Evolutionary conservation across 768 basidiomycete genomes (phyloP).

Genomic region (Phanerodontia chrysosporium): DNA sequence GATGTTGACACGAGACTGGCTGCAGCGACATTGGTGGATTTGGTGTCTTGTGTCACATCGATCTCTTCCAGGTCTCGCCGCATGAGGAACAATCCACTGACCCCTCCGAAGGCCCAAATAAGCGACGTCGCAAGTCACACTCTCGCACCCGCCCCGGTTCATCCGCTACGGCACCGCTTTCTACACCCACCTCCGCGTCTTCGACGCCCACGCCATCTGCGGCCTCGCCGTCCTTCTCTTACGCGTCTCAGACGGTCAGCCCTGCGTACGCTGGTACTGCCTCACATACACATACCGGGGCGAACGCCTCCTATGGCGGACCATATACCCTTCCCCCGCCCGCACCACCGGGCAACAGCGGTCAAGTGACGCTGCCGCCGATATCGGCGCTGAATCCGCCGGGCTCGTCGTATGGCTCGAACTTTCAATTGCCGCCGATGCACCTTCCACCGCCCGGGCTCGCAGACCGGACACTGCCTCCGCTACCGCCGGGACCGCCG

Average conservation of each 20-base stretch:
- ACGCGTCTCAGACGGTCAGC: background rate
- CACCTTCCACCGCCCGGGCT: background rate
- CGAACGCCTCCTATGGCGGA: background rate
- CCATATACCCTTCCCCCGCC: background rate
- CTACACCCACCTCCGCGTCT: slow-evolving; percentile 7
- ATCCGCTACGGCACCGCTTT: background rate
- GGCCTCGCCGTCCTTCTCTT: background rate
- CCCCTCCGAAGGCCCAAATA: background rate
- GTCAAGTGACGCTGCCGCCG: slow-evolving; percentile 7
- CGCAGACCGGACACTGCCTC: slow-evolving; percentile 4
- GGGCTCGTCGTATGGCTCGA: background rate
- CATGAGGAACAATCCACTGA: slow-evolving; percentile 5
- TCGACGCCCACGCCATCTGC: slow-evolving; percentile 5
- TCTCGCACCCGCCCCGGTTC: slow-evolving; percentile 2
- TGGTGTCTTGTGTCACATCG: slow-evolving; percentile 73
- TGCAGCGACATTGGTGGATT: slow-evolving; percentile 18
- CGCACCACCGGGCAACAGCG: background rate
- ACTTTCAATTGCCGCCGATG: slow-evolving; percentile 11
- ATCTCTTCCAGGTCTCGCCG: slow-evolving; percentile 57
- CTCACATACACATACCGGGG: background rate
- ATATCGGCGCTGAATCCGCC: slow-evolving; percentile 6
- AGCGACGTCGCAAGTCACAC: slow-evolving; percentile 1
- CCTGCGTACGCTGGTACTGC: background rate
- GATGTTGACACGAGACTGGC: background rate
- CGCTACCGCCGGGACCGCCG: slow-evolving; percentile 4